These are phyloP conservation scores for Tricholoma terreum DNA, from an alignment of 768 basidiomycete genomes.

Conservation along the genomic window DNA sequence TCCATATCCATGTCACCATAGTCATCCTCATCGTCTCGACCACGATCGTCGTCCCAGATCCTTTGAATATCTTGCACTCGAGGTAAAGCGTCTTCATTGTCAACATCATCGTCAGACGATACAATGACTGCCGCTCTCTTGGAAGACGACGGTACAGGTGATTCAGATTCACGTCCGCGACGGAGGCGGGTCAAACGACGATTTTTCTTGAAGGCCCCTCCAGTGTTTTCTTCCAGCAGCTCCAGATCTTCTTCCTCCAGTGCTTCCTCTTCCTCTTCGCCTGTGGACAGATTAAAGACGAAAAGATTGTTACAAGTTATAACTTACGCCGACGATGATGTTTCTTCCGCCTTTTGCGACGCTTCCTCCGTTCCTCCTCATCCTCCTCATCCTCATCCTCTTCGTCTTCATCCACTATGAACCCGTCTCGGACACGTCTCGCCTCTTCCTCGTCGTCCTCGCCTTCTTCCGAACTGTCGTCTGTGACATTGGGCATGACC, in stretches of 20 bases:
- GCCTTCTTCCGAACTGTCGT: constrained; percentile 86
- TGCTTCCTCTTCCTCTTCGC: constrained; percentile 57
- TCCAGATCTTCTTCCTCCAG: constrained; percentile 95
- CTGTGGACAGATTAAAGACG: constrained; percentile 13
- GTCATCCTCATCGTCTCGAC: constrained; percentile 67
- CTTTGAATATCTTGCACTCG: constrained; percentile 62
- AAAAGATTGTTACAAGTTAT: constrained; percentile 3
- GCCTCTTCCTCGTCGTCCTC: constrained; percentile 92
- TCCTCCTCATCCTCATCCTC: constrained; percentile 79
- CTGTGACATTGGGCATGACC: constrained; percentile 51
- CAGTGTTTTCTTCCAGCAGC: constrained; percentile 85
- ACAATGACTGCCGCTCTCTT: constrained; percentile 58
- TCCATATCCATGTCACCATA: constrained; percentile 73
- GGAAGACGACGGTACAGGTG: constrained; percentile 59
- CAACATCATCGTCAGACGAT: constrained; percentile 78
- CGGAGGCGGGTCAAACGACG: constrained; percentile 69
- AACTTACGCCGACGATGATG: constrained; percentile 54
- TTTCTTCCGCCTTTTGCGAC: constrained; percentile 65
- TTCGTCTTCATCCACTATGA: constrained; percentile 90
- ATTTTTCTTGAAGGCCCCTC: constrained; percentile 66
- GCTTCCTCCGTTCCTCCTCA: constrained; percentile 54
- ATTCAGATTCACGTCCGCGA: constrained; percentile 69
- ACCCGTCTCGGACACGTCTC: constrained; percentile 76
- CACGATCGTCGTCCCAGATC: constrained; percentile 83
- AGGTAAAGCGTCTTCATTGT: constrained; percentile 48